Base-by-base conservation (phyloP, 2,329 filamentous ascomycete species). In the Pseudogymnoascus sp. region DNA sequence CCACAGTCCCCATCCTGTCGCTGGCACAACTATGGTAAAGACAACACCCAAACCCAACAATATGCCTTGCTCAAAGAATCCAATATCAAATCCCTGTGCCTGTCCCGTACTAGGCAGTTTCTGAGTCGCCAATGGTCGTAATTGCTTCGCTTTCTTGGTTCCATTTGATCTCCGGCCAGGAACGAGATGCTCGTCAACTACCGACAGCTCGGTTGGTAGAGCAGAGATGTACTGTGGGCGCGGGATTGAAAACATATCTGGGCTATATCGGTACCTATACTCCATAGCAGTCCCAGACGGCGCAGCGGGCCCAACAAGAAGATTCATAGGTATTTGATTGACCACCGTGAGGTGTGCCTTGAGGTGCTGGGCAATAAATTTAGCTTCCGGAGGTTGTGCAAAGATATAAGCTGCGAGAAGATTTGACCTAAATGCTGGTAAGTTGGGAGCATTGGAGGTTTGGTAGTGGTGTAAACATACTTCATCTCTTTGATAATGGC, bases 351-450 rank as follows among this genome's bases (percentile, higher is more conserved):
- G 69, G 11, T 79, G 73, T 2, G 82, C 75, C 7, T 75, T 68
- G 37, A 86, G 72, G 69, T 82, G 85, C 65, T 87, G 82, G 6
- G 77, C 75, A 4, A 87, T 74, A 65, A 87, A 88, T 69, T 87
- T 87, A 14, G 78, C 81, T 2, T 79, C 73, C 1, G 74, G 65
- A 0, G 78, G 74, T 21, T 74, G 73, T 8, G 78, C 78, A 68
- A 85, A 87, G 65, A 81, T 74, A 67, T 83, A 85, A 2, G 78
- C 74, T 19, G 80, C 80, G 41, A 67, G 62, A 12, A 61, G 63
- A 1, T 66, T 71, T 16, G 69, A 73, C 67, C 71, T 69, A 60
- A 73, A 74, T 39, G n/a, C 37, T 19, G 2, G 39, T 43, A 43
- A 43, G 39, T 21, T 21, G 39, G 21, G 76, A 68, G 6, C 8